phyloP scores from a whole-genome alignment of 148 eudicot genomes.

The Silene latifolia region DNA sequence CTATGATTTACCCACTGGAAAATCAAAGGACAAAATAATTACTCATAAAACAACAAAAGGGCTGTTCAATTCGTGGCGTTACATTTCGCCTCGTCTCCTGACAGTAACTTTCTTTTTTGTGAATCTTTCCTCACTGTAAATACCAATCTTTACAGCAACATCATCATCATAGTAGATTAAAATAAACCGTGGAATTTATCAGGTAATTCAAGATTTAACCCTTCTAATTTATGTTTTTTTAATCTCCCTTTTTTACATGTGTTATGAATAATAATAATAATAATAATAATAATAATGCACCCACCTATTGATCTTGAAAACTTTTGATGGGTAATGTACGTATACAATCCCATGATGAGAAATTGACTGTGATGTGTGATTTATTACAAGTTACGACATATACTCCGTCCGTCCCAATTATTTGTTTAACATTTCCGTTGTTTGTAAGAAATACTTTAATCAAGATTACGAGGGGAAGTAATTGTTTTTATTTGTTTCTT shows the following conservation, averaged over 20 bases:
- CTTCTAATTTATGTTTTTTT: background rate
- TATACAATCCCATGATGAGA: background rate
- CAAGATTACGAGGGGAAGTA: too few species aligned
- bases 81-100: background rate
- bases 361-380: constrained; percentile 1
- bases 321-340: background rate
- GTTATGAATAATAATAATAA: too few species aligned
- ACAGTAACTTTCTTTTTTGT: background rate
- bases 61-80: background rate
- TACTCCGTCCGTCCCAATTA: background rate
- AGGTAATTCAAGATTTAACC: constrained; percentile 16
- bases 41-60: background rate
- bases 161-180: background rate
- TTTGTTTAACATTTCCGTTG: too few species aligned
- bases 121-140: background rate
- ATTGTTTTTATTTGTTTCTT: background rate
- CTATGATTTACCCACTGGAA: background rate
- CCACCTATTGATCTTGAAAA: background rate
- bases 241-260: background rate
- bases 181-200: background rate
- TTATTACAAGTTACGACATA: background rate
- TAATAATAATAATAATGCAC: background rate
- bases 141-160: constrained; percentile 11
- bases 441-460: too few species aligned
- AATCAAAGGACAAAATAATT: background rate